Percentiles rank a stretch among this genome's conserved stretches.
Conservation (phyloP, 495 filamentous ascomycete species). For the Aspergillus indologenus region DNA sequence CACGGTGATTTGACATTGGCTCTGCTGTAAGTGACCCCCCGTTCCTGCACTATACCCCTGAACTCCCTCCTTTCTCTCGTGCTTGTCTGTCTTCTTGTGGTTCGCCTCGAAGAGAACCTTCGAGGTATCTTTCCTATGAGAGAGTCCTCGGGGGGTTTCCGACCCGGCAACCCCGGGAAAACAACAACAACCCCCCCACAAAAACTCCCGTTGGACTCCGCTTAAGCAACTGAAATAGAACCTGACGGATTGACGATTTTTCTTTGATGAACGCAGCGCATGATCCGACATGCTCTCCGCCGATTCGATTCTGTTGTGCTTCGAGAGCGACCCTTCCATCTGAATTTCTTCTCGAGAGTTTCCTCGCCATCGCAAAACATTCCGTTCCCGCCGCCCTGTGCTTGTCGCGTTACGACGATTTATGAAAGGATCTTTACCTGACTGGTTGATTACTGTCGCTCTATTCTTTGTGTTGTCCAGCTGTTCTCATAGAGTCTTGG, state of each 20-base stretch:
- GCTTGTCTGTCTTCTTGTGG: neutral
- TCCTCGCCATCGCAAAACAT: constrained; percentile 1
- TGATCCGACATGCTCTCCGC: neutral
- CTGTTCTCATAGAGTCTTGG: constrained; percentile 6
- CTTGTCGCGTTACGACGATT: neutral
- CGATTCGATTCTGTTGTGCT: neutral
- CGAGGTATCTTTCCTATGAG: neutral
- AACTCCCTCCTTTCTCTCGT: constrained; percentile 3
- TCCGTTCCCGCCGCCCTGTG: neutral
- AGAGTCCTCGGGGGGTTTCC: neutral
- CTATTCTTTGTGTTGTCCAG: neutral
- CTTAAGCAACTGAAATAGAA: neutral
- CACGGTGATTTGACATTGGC: constrained; percentile 84
- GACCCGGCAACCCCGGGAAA: neutral
- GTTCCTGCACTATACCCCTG: neutral
- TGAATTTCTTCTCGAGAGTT: neutral
- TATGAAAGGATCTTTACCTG: neutral
- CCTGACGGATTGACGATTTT: neutral
- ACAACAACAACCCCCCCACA: neutral
- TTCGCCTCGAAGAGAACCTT: neutral
- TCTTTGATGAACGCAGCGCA: neutral
- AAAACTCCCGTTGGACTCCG: neutral
- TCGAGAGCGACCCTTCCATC: neutral
- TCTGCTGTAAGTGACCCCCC: constrained; percentile 65
- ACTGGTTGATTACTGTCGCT: constrained; percentile 5